phyloP scores from a whole-genome alignment of 2,329 filamentous ascomycete genomes.

The Talaromyces atroroseus region DNA sequence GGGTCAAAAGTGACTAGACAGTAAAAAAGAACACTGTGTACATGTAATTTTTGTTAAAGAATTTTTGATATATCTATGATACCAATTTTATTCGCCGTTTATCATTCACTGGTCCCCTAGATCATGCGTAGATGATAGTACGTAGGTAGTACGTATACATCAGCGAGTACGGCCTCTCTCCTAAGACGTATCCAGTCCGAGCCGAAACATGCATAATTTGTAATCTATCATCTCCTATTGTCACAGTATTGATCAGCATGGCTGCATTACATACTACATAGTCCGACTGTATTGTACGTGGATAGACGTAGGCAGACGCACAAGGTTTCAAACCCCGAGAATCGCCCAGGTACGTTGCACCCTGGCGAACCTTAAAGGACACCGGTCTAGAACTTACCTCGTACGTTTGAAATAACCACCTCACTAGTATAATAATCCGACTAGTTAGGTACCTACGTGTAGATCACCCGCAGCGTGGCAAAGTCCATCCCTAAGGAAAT shows the following conservation, averaged over 20 bases:
- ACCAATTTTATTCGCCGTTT: neutral
- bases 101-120: neutral
- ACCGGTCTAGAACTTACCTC: slow-evolving; percentile 4
- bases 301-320: neutral
- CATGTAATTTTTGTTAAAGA: neutral
- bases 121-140: neutral
- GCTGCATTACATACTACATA: neutral
- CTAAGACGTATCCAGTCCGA: neutral
- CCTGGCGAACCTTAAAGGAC: neutral
- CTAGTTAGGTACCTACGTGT: neutral
- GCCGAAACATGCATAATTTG: neutral
- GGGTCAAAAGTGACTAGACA: slow-evolving; percentile 13
- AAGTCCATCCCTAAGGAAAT: neutral
- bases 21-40: neutral
- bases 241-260: neutral
- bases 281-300: neutral
- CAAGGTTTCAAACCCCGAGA: slow-evolving; percentile 1
- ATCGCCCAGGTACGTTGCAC: neutral
- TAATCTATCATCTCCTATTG: neutral
- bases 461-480: slow-evolving; percentile 10
- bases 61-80: neutral
- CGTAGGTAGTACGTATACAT: neutral
- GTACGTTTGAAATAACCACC: too few relatives aligned
- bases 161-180: too few relatives aligned
- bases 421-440: too few relatives aligned